phyloP scores from a whole-genome alignment of 2,329 filamentous ascomycete genomes.

The Cryphonectria naterciae region DNA sequence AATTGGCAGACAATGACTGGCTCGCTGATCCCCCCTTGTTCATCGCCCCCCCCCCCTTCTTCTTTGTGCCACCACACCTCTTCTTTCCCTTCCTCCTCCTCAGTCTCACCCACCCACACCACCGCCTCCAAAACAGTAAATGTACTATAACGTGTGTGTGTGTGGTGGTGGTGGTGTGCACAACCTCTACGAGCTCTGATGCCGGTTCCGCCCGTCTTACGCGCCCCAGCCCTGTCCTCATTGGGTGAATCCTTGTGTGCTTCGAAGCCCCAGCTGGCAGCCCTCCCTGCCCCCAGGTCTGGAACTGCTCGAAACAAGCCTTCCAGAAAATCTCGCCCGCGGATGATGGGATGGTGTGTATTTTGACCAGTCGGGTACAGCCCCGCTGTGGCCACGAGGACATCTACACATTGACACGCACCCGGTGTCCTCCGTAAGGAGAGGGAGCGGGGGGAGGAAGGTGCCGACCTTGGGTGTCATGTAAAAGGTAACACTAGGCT shows the following conservation, averaged over 20 bases:
- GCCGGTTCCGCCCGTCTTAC: conserved; percentile 13
- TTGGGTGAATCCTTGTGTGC: neutral
- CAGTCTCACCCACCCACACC: conserved; percentile 2
- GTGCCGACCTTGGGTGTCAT: neutral
- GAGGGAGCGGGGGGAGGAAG: too few species aligned
- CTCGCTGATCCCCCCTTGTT: neutral
- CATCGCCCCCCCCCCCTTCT: neutral
- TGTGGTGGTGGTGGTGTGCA: neutral
- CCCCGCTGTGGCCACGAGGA: neutral
- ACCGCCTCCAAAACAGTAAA: neutral
- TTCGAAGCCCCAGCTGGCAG: neutral
- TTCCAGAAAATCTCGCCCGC: neutral
- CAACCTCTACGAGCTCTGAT: neutral
- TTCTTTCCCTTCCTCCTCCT: neutral
- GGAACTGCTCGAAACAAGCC: neutral
- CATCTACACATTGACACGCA: neutral
- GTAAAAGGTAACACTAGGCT: neutral
- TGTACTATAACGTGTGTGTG: neutral
- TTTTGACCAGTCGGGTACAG: neutral
- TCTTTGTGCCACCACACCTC: conserved; percentile 2
- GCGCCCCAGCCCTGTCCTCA: neutral
- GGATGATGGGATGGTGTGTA: neutral
- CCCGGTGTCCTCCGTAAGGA: neutral
- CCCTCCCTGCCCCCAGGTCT: neutral
- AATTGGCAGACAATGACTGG: neutral